Evolutionary conservation across 129 eudicot genomes (phyloP).

Genomic region (Flaveria bidentis): DNA sequence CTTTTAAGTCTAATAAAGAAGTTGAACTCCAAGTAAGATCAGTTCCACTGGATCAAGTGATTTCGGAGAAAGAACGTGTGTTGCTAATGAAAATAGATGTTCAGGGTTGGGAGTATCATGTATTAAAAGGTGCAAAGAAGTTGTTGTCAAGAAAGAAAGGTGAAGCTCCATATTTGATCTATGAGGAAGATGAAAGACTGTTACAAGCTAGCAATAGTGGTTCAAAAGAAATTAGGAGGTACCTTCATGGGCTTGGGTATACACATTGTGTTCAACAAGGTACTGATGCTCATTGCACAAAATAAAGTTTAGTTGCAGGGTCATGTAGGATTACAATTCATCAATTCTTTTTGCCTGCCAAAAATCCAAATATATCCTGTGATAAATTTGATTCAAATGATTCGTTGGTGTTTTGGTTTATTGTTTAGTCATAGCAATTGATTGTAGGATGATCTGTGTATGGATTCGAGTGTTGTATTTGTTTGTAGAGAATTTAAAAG

Average conservation of each 20-base stretch:
- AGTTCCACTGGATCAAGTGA: conserved; percentile 50
- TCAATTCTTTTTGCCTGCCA: background rate
- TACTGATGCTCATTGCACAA: conserved; percentile 95
- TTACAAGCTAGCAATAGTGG: conserved; percentile 33
- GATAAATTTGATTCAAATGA: background rate
- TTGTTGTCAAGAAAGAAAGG: conserved; percentile 69
- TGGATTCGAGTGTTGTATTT: conserved; percentile 4
- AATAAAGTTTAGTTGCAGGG: conserved; percentile 24
- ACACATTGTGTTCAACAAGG: conserved; percentile 64
- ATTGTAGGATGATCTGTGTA: background rate
- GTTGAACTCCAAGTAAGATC: conserved; percentile 62
- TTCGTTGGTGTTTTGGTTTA: background rate
- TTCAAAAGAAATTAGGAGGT: conserved; percentile 70
- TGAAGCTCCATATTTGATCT: conserved; percentile 86
- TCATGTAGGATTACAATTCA: background rate
- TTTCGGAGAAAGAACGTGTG: conserved; percentile 65
- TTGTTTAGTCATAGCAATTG: conserved; percentile 4
- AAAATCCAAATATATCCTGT: background rate
- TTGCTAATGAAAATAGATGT: conserved; percentile 78
- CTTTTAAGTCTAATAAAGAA: conserved; percentile 92
- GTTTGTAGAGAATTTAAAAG: conserved; percentile 1
- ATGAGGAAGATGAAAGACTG: conserved; percentile 91
- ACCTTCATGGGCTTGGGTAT: conserved; percentile 68
- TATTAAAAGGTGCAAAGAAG: conserved; percentile 70
- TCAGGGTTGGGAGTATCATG: conserved; percentile 96